These are phyloP conservation scores for Pestalotiopsis sp. DNA, from an alignment of 2,329 filamentous ascomycete species.

Conservation along the genomic window DNA sequence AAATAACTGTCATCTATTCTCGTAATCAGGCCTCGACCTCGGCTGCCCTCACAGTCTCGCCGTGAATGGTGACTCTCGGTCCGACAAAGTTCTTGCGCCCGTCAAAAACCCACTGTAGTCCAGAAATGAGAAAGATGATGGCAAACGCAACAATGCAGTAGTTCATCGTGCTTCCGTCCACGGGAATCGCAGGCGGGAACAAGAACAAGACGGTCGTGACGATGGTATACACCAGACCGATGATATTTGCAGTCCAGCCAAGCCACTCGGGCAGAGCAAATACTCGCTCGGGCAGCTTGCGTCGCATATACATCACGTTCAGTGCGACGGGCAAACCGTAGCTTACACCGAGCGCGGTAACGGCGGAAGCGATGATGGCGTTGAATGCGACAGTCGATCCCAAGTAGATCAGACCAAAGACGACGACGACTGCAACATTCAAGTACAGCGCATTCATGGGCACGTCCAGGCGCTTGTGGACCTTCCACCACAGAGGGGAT, in stretches of 20 bases:
- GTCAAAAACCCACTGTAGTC: slow-evolving; percentile 44
- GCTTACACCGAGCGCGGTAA: slow-evolving; percentile 71
- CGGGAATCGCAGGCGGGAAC: slow-evolving; percentile 69
- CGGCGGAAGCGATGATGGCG: slow-evolving; percentile 70
- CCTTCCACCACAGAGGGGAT: slow-evolving; percentile 40
- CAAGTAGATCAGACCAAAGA: slow-evolving; percentile 72
- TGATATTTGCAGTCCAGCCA: slow-evolving; percentile 64
- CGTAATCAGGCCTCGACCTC: not conserved
- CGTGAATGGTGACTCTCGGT: slow-evolving; percentile 31
- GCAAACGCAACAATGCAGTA: slow-evolving; percentile 53
- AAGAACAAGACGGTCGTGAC: slow-evolving; percentile 77
- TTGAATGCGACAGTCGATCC: slow-evolving; percentile 71
- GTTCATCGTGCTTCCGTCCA: slow-evolving; percentile 70
- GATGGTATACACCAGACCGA: slow-evolving; percentile 66
- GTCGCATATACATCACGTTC: slow-evolving; percentile 68
- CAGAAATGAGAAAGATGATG: slow-evolving; percentile 49
- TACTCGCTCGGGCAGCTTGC: slow-evolving; percentile 61
- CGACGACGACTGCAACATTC: slow-evolving; percentile 60
- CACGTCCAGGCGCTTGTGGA: slow-evolving; percentile 56
- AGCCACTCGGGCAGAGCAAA: slow-evolving; percentile 58
- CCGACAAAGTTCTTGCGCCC: slow-evolving; percentile 50
- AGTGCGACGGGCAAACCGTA: slow-evolving; percentile 76
- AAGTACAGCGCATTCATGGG: slow-evolving; percentile 69
- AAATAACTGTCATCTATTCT: not conserved
- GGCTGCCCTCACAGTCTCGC: not conserved